These are phyloP conservation scores for Elaphomyces granulatus DNA, from an alignment of 495 filamentous ascomycete genomes.

Conservation along the genomic window DNA sequence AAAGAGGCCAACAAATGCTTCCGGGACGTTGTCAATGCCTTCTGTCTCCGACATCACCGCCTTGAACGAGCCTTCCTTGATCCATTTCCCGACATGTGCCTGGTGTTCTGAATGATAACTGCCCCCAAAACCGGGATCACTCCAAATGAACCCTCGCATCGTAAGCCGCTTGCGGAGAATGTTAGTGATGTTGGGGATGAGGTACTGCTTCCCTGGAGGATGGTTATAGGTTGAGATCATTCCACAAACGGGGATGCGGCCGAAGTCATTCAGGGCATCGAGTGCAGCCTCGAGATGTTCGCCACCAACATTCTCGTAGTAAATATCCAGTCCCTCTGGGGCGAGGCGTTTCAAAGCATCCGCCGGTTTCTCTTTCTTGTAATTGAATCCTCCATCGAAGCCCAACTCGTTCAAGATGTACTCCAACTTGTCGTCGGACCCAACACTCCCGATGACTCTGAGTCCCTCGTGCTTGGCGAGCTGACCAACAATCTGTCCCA, in stretches of 20 bases:
- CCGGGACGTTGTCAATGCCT: slow-evolving; percentile 69
- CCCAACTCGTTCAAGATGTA: slow-evolving; percentile 49
- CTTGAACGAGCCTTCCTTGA: slow-evolving; percentile 69
- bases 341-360: slow-evolving; percentile 62
- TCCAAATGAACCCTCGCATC: slow-evolving; percentile 69
- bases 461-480: slow-evolving; percentile 79
- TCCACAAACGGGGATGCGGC: slow-evolving; percentile 55
- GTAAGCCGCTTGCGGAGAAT: slow-evolving; percentile 43
- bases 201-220: slow-evolving; percentile 41
- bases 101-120: slow-evolving; percentile 65
- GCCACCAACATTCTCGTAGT: slow-evolving; percentile 91
- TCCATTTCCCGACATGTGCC: slow-evolving; percentile 69
- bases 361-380: slow-evolving; percentile 54
- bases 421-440: slow-evolving; percentile 54
- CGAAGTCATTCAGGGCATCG: slow-evolving; percentile 50
- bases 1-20: slow-evolving; percentile 74
- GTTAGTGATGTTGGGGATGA: slow-evolving; percentile 47
- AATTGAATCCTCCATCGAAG: slow-evolving; percentile 62
- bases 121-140: slow-evolving; percentile 49
- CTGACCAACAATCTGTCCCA: slow-evolving; percentile 74
- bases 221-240: slow-evolving; percentile 73
- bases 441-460: slow-evolving; percentile 64
- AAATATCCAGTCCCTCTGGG: slow-evolving; percentile 81
- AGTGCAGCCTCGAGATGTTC: slow-evolving; percentile 73
- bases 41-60: slow-evolving; percentile 52